These are phyloP conservation scores for Botryotinia convoluta DNA, from an alignment of 2,329 filamentous ascomycete species.

Conservation along the genomic window DNA sequence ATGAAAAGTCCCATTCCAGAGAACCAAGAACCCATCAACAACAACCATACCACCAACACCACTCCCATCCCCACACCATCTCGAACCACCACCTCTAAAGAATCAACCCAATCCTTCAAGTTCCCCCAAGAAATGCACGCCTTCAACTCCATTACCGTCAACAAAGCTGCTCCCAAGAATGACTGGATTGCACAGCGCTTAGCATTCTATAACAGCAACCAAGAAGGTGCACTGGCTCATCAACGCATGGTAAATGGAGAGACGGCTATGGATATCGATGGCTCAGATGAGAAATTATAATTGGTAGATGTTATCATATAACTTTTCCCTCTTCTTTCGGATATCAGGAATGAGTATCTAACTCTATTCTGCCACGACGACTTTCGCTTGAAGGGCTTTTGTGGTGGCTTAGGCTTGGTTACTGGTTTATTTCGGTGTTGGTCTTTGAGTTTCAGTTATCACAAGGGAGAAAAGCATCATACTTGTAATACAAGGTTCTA, in stretches of 20 bases:
- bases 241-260: background rate
- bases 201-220: background rate
- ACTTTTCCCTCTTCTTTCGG: background rate
- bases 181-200: background rate
- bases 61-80: background rate
- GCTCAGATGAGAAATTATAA: background rate
- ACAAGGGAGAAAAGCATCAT: background rate
- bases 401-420: background rate
- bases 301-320: background rate
- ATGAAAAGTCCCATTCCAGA: background rate
- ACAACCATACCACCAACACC: background rate
- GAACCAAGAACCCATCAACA: background rate
- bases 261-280: background rate
- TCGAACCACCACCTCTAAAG: background rate
- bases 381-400: background rate
- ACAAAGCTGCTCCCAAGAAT: background rate
- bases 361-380: background rate
- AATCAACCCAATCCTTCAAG: fast-evolving
- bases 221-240: background rate
- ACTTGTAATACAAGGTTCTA: background rate
- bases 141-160: background rate
- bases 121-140: background rate
- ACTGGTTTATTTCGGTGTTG: background rate
- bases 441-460: background rate
- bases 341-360: too few species aligned